Percentiles rank a stretch among this genome's conserved stretches.
These are phyloP conservation scores for Penicillium sp. DNA, from an alignment of 2,329 filamentous ascomycete genomes.

Conservation along the genomic window DNA sequence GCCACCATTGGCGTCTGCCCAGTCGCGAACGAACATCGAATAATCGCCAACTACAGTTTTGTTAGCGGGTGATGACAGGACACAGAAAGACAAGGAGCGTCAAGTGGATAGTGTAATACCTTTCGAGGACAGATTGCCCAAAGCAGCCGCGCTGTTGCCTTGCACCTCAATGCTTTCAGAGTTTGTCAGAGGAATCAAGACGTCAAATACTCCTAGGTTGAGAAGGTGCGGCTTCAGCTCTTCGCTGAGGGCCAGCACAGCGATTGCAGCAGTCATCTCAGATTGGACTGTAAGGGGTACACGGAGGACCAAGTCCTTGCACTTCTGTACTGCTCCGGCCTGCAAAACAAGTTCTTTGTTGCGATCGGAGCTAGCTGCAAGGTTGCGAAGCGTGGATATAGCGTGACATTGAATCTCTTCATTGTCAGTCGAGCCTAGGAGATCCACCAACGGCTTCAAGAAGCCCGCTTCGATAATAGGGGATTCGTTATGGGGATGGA, in stretches of 20 bases:
- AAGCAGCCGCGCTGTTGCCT: conserved; percentile 91
- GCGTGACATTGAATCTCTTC: conserved; percentile 99
- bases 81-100: not conserved
- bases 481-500: conserved; percentile 95
- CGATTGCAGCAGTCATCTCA: conserved; percentile 99
- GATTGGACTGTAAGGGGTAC: conserved; percentile 94
- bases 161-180: conserved; percentile 97
- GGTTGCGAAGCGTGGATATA: conserved; percentile 91
- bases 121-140: conserved; percentile 96
- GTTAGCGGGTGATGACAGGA: conserved; percentile 5
- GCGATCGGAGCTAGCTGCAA: conserved; percentile 92
- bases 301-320: conserved; percentile 91
- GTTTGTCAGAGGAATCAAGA: conserved; percentile 90
- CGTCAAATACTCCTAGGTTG: conserved; percentile 91
- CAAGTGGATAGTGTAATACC: conserved; percentile 53
- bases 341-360: conserved; percentile 98
- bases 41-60: conserved; percentile 79
- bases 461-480: conserved; percentile 98
- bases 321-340: conserved; percentile 95
- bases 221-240: conserved; percentile 90
- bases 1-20: conserved; percentile 86
- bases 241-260: conserved; percentile 90
- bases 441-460: conserved; percentile 85
- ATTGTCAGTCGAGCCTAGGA: conserved; percentile 92
- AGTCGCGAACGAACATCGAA: conserved; percentile 90